Percentiles rank a stretch among this genome's conserved stretches.
These are phyloP conservation scores for Cryptosporidium felis DNA, from an alignment of 169 alveolate species.

Conservation along the genomic window DNA sequence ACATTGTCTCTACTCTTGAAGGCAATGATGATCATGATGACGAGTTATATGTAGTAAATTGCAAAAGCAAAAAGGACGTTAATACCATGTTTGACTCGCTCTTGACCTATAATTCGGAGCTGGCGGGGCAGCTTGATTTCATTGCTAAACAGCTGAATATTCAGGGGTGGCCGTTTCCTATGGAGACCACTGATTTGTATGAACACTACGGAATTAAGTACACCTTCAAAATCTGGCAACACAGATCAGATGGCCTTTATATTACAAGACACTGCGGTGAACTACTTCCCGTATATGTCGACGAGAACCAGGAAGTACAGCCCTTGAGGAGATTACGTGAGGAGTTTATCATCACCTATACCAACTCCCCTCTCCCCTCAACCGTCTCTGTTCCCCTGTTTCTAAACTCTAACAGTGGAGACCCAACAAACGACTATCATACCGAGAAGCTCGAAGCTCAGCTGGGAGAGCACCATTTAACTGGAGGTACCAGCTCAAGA, in stretches of 20 bases:
- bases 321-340: slow-evolving; percentile 45
- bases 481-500: background rate
- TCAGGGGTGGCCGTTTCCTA: slow-evolving; percentile 71
- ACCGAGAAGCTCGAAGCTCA: background rate
- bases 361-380: slow-evolving; percentile 38
- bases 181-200: slow-evolving; percentile 61
- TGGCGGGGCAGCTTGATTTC: slow-evolving; percentile 35
- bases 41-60: background rate
- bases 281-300: slow-evolving; percentile 53
- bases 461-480: background rate
- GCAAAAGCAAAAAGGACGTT: slow-evolving; percentile 27
- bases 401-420: slow-evolving; percentile 54
- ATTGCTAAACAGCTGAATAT: slow-evolving; percentile 45
- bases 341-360: slow-evolving; percentile 44
- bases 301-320: slow-evolving; percentile 43
- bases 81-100: slow-evolving; percentile 24
- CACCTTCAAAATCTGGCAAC: slow-evolving; percentile 52
- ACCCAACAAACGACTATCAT: slow-evolving; percentile 36
- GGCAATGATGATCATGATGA: background rate
- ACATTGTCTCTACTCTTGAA: background rate
- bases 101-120: slow-evolving; percentile 35
- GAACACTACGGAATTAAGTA: slow-evolving; percentile 48
- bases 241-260: slow-evolving; percentile 65
- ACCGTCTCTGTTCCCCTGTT: slow-evolving; percentile 47
- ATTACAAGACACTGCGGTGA: slow-evolving; percentile 65